These are phyloP conservation scores for Phaeosphaeriaceae sp. DNA, from an alignment of 2,329 filamentous ascomycete species.

Conservation along the genomic window DNA sequence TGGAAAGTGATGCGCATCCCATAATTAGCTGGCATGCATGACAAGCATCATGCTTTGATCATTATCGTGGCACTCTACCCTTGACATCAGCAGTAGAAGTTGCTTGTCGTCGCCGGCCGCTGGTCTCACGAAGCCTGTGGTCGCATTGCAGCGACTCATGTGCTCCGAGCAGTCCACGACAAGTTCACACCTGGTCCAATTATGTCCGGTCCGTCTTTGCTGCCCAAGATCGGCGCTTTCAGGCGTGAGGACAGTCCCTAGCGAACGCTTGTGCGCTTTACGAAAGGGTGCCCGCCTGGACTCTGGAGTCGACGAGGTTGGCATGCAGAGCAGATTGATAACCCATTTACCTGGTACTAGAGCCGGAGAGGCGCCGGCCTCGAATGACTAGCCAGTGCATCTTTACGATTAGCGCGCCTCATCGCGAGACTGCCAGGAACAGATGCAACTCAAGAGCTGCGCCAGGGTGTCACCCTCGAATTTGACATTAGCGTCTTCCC, in stretches of 20 bases:
- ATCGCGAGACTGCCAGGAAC: constrained; percentile 30
- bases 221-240: constrained; percentile 36
- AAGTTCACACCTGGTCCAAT: neutral
- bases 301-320: neutral
- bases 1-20: constrained; percentile 39
- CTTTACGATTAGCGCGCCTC: constrained; percentile 23
- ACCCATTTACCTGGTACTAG: constrained; percentile 13
- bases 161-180: neutral
- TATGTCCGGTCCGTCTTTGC: constrained; percentile 1
- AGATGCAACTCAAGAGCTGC: constrained; percentile 12
- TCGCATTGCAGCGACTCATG: constrained; percentile 3
- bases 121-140: neutral
- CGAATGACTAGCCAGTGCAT: constrained; percentile 9
- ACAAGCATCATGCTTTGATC: neutral
- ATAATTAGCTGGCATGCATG: constrained; percentile 17
- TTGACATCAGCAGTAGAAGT: neutral
- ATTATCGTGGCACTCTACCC: neutral
- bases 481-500: constrained; percentile 7
- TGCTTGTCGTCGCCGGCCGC: constrained; percentile 11
- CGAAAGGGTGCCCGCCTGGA: constrained; percentile 1
- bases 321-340: constrained; percentile 1
- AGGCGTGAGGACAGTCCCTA: constrained; percentile 10
- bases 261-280: neutral
- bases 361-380: constrained; percentile 17
- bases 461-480: constrained; percentile 2